phyloP scores from a whole-genome alignment of 345 rosid species.

The Populus pruinosa region DNA sequence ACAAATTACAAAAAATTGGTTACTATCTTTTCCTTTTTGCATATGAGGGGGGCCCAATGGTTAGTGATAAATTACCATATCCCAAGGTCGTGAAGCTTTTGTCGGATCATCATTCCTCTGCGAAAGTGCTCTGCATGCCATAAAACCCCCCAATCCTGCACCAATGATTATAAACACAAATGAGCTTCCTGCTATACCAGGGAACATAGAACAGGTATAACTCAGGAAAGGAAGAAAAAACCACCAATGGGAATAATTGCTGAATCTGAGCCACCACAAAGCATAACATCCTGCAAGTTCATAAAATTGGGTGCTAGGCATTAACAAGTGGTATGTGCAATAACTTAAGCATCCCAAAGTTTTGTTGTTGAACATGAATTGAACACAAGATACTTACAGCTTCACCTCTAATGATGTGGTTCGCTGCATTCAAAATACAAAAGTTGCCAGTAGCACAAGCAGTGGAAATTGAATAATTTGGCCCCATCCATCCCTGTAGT shows the following conservation, averaged over 20 bases:
- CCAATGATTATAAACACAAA: conserved; percentile 21
- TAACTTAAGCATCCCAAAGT: neutral
- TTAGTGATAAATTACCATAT: conserved; percentile 45
- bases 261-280: conserved; percentile 95
- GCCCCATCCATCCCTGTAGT: conserved; percentile 97
- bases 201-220: conserved; percentile 1
- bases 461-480: conserved; percentile 92
- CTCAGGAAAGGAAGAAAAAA: conserved; percentile 11
- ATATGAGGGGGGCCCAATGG: neutral
- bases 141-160: conserved; percentile 97
- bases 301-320: neutral
- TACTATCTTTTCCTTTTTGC: neutral
- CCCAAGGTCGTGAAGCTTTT: conserved; percentile 99
- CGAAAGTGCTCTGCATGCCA: conserved; percentile 88
- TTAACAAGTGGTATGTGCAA: neutral
- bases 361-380: conserved; percentile 9
- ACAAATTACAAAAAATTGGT: neutral
- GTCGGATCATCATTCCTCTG: conserved; percentile 82
- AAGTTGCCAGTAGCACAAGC: conserved; percentile 98
- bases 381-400: conserved; percentile 65
- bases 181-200: conserved; percentile 2
- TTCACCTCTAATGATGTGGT: conserved; percentile 90
- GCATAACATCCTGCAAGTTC: conserved; percentile 77
- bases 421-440: conserved; percentile 87
- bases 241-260: conserved; percentile 85